Evolutionary conservation across 352 stramenopile genomes (phyloP), one percentile per base, ranked within the genome.

Genomic region (Phytopythium mirpurense): DNA sequence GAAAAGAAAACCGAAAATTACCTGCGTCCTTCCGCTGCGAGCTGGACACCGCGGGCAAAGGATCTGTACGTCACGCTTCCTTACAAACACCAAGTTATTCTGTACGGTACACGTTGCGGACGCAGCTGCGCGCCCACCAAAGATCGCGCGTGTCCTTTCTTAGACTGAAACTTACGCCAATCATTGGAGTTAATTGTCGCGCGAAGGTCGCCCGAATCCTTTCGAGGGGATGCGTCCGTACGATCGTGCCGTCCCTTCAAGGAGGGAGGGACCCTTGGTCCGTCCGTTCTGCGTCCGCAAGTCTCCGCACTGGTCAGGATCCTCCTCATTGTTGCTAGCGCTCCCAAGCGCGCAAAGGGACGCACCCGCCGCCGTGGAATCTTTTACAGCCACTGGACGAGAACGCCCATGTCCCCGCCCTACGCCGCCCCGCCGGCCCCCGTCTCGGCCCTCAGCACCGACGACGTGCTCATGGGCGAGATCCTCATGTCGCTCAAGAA

Each of bases 401-500:
- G 32, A 16, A 3, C 15, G 54, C 8, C 29, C 35, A 68, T 66
- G 59, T 54, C 58, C 23, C 43, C 49, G 21, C 38, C 40, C 4
- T 29, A 19, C 14, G 38, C 48, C 1, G 16, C 24, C 15, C 15
- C 26, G 12, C 27, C 45, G 16, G 15, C 24, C 14, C 41, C 41
- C 40, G 40, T 53, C 5, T 18, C 47, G 5, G 54, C 51, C 1
- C 63, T 90, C 46, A 88, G 60, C 51, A 64, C 66, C 12, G 79
- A 90, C 53, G 79, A 88, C 56, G 54, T 90, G 57, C 74, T 80
- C 34, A 85, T 86, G 63, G 74, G 79, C 35, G 76, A 90, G 66
- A 90, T 90, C 64, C 79, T 90, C 63, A 82, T 90, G 60, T 82
- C 79, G 26, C 74, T 90, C 51, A 86, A 86, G 67, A 34, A 26